Evolutionary conservation across 805 yeast genomes (phyloP).

Genomic region (Cyberlindnera meyerae): DNA sequence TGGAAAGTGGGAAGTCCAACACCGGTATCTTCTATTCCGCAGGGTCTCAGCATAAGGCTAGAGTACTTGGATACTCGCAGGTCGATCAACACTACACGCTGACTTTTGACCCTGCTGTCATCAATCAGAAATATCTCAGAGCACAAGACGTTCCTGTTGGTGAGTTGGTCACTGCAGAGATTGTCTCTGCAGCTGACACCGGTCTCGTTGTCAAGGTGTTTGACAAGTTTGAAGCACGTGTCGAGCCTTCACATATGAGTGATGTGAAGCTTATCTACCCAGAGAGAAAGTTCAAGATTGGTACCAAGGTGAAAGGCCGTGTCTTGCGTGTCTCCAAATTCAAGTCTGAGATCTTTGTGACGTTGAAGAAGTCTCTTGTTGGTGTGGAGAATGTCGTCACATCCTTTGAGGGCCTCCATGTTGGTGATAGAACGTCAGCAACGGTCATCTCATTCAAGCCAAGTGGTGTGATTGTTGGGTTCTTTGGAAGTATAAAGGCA

Average conservation of each 20-base stretch:
- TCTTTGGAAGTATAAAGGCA: slow-evolving; percentile 74
- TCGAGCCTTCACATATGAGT: slow-evolving; percentile 70
- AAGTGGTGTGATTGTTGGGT: slow-evolving; percentile 77
- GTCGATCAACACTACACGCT: slow-evolving; percentile 64
- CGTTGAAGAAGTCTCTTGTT: slow-evolving; percentile 82
- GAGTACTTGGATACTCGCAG: slow-evolving; percentile 66
- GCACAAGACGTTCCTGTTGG: slow-evolving; percentile 76
- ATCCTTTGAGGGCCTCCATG: slow-evolving; percentile 48
- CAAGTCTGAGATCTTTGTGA: slow-evolving; percentile 50
- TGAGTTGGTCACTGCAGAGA: slow-evolving; percentile 51
- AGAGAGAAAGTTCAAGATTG: slow-evolving; percentile 86
- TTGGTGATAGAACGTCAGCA: slow-evolving; percentile 57
- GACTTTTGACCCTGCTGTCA: slow-evolving; percentile 60
- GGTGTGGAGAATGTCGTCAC: slow-evolving; percentile 37
- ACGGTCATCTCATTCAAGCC: slow-evolving; percentile 68
- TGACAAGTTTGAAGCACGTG: slow-evolving; percentile 68
- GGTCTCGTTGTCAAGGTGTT: slow-evolving; percentile 69
- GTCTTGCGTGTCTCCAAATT: slow-evolving; percentile 45
- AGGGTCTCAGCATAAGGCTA: slow-evolving; percentile 69
- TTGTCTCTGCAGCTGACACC: slow-evolving; percentile 46
- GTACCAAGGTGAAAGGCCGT: slow-evolving; percentile 74
- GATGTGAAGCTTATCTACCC: slow-evolving; percentile 84
- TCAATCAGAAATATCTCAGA: slow-evolving; percentile 62
- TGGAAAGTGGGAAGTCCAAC: slow-evolving; percentile 42
- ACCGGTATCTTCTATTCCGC: slow-evolving; percentile 43